Evolutionary conservation across 1,284 basidiomycete genomes (phyloP).

Genomic region (Golubevia sp.): DNA sequence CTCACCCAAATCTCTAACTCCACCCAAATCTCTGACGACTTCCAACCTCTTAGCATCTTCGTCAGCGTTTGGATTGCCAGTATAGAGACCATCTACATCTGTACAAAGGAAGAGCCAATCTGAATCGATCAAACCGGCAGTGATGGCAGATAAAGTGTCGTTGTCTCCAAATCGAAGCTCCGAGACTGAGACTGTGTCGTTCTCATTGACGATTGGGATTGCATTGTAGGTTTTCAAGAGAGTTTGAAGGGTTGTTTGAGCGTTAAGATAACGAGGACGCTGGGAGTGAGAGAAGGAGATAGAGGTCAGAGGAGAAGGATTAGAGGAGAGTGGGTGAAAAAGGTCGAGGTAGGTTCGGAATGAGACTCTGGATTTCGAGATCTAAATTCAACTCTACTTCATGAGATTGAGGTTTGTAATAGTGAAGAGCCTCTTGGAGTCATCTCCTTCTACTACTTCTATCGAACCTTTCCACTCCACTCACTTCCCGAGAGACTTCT

Average conservation of each 20-base stretch:
- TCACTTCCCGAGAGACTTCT: too few species aligned
- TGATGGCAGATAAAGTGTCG: constrained; percentile 95
- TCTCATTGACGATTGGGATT: constrained; percentile 60
- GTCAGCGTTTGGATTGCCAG: constrained; percentile 89
- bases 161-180: constrained; percentile 99
- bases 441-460: too few species aligned
- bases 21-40: constrained; percentile 79
- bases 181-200: constrained; percentile 55
- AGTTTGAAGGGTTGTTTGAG: constrained; percentile 47
- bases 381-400: too few species aligned
- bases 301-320: constrained; percentile 66
- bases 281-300: constrained; percentile 64
- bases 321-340: background rate
- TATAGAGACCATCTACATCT: constrained; percentile 95
- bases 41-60: constrained; percentile 79
- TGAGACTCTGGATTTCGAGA: too few species aligned
- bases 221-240: constrained; percentile 40
- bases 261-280: constrained; percentile 49
- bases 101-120: constrained; percentile 96
- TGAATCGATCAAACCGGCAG: constrained; percentile 93
- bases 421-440: too few species aligned
- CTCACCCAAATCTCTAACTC: constrained; percentile 78
- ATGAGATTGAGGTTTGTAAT: too few species aligned
- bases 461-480: too few species aligned
- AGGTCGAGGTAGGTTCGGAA: too few species aligned